Conservation (phyloP, 75 land plant species). For the Chamaecyparis obtusa region DNA sequence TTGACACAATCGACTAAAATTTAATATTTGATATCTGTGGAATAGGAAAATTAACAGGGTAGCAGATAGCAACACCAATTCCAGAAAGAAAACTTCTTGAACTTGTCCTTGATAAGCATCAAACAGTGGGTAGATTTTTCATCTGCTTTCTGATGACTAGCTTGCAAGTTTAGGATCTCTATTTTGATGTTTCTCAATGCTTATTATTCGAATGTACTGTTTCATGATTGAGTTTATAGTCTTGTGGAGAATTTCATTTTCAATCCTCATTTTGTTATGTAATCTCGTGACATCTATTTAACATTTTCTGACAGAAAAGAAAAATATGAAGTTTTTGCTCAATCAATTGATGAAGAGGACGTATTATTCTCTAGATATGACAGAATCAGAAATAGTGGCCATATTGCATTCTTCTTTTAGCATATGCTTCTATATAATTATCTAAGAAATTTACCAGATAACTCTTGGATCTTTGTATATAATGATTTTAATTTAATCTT, state of each 20-base stretch:
- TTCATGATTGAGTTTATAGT: slow-evolving; percentile 16
- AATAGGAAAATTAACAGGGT: background rate
- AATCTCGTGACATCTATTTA: background rate
- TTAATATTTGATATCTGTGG: background rate
- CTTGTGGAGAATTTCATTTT: background rate
- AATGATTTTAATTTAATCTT: too few species aligned
- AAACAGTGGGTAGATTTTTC: slow-evolving; percentile 25
- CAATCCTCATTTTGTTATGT: background rate
- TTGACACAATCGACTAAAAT: background rate
- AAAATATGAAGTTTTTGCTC: too few species aligned
- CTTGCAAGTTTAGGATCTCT: background rate
- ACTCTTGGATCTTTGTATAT: too few species aligned
- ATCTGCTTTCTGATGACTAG: background rate
- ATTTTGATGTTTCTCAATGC: background rate
- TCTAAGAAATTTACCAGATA: too few species aligned
- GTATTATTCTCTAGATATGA: too few species aligned
- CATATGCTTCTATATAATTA: too few species aligned
- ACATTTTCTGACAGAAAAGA: slow-evolving; percentile 50
- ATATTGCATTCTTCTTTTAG: background rate
- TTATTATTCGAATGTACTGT: background rate
- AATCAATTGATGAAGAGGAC: too few species aligned
- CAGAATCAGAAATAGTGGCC: background rate
- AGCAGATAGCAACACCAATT: background rate
- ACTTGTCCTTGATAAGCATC: slow-evolving; percentile 29
- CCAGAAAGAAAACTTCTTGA: slow-evolving; percentile 32